These are phyloP conservation scores for Alternaria arbusti DNA, from an alignment of 2,329 filamentous ascomycete genomes.

Conservation along the genomic window DNA sequence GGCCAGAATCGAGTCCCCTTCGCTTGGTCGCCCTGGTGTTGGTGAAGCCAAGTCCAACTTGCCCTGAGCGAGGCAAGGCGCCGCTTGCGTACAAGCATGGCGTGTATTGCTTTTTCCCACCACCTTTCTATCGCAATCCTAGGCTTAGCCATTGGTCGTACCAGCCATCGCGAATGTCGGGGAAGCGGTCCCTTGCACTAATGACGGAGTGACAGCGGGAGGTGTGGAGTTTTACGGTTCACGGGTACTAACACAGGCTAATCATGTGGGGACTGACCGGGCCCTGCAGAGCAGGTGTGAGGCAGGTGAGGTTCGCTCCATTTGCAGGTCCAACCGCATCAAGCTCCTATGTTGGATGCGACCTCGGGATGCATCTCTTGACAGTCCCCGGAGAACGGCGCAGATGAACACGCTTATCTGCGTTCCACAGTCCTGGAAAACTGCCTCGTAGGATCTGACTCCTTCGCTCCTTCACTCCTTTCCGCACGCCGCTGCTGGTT, in stretches of 20 bases:
- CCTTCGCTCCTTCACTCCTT: not conserved
- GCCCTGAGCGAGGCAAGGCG: not conserved
- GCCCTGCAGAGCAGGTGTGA: not conserved
- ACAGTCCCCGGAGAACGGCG: not conserved
- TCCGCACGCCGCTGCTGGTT: not conserved
- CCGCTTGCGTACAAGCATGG: not conserved
- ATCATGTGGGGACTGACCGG: not conserved
- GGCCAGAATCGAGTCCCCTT: not conserved
- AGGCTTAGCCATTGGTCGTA: not conserved
- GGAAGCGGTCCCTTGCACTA: not conserved
- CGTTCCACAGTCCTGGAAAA: not conserved
- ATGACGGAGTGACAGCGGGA: not conserved
- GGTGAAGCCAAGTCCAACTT: not conserved
- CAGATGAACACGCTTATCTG: not conserved
- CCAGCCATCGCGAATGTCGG: not conserved
- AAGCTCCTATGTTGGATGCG: not conserved
- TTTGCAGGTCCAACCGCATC: not conserved
- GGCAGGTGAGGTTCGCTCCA: not conserved
- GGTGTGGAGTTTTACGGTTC: not conserved
- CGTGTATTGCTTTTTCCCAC: not conserved
- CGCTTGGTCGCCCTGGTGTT: not conserved
- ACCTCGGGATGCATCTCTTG: not conserved
- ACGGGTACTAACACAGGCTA: not conserved
- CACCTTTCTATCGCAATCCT: not conserved
- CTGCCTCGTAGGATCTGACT: not conserved